Percentiles rank a stretch among this genome's conserved stretches.
phyloP scores from a whole-genome alignment of 768 basidiomycete species.

The Suillus brevipes region DNA sequence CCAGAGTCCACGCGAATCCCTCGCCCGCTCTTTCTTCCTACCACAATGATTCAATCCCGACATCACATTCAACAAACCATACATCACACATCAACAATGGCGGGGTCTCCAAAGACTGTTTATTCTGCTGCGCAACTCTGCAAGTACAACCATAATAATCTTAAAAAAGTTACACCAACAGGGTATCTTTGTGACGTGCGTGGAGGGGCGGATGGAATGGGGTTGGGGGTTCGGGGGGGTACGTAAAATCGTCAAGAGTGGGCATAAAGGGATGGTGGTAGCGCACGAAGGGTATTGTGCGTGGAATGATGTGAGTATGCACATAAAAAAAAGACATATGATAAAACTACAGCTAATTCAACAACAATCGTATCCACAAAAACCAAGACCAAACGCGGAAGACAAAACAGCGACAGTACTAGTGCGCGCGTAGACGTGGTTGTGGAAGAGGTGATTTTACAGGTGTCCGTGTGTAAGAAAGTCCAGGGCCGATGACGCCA shows the following conservation, averaged over 20 bases:
- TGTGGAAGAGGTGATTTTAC: constrained; percentile 26
- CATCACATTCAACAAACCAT: not conserved
- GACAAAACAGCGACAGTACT: too few relatives aligned
- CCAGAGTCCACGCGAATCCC: not conserved
- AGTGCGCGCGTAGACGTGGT: constrained; percentile 29
- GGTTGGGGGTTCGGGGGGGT: constrained; percentile 12
- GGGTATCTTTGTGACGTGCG: constrained; percentile 37
- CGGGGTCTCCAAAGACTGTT: constrained; percentile 32
- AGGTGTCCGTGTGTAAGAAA: constrained; percentile 18
- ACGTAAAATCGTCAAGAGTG: constrained; percentile 35
- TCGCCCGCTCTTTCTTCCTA: not conserved
- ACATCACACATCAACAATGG: too few relatives aligned
- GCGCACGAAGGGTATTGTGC: constrained; percentile 22
- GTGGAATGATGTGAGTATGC: constrained; percentile 28
- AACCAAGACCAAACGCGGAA: constrained; percentile 28
- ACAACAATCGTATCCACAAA: constrained; percentile 38
- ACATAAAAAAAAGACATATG: constrained; percentile 20
- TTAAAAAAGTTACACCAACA: constrained; percentile 33
- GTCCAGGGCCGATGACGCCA: constrained; percentile 32
- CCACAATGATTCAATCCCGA: not conserved
- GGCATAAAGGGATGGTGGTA: constrained; percentile 25
- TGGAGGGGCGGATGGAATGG: not conserved
- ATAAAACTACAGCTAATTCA: constrained; percentile 38
- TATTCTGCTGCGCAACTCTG: constrained; percentile 37
- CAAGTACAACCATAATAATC: constrained; percentile 29